Percentiles rank a stretch among this genome's conserved stretches.
These are phyloP conservation scores for Ceratocystis huliohia DNA, from an alignment of 2,329 filamentous ascomycete species.

Conservation along the genomic window DNA sequence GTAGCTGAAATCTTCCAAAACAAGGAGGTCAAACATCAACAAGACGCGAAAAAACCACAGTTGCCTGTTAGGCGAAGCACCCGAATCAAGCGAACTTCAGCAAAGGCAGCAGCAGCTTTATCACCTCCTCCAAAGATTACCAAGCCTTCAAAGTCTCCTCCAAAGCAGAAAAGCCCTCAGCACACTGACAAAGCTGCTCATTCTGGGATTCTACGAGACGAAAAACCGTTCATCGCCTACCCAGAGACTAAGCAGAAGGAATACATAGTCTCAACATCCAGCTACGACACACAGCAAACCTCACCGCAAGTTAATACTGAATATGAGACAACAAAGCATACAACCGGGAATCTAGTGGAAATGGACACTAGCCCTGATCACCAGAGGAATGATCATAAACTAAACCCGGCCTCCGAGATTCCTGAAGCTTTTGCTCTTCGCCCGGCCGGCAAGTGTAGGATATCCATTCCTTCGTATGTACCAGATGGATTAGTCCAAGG, in stretches of 20 bases:
- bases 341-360: no score
- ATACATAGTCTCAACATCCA: not conserved
- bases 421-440: not conserved
- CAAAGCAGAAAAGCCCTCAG: not conserved
- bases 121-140: not conserved
- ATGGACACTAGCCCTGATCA: not conserved
- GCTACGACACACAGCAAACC: not conserved
- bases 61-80: conserved; percentile 1
- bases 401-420: not conserved
- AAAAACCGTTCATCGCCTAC: not conserved
- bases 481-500: not conserved
- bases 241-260: not conserved
- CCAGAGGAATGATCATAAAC: not conserved
- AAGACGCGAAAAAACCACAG: not conserved
- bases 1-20: not conserved
- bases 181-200: not conserved
- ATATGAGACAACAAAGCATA: no score
- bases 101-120: not conserved
- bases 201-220: not conserved
- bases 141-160: not conserved
- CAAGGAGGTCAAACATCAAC: not conserved
- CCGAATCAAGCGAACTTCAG: not conserved
- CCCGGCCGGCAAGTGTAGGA: not conserved
- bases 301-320: not conserved
- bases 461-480: not conserved